Percentiles rank a stretch among this genome's conserved stretches.
phyloP scores from a whole-genome alignment of 768 basidiomycete species.

The Pilatotrama ljubarskyi region DNA sequence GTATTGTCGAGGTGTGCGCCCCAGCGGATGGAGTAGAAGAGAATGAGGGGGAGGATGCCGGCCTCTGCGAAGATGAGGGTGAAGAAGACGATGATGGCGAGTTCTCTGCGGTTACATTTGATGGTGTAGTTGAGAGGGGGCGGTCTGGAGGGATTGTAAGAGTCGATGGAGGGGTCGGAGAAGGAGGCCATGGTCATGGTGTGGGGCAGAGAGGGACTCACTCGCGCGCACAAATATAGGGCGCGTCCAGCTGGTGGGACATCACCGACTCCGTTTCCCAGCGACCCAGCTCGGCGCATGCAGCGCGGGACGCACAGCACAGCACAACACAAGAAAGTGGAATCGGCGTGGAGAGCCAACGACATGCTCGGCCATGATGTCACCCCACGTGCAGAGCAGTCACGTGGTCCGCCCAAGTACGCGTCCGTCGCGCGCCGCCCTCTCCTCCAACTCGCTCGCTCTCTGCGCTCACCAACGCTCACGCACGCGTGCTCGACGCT shows the following conservation, averaged over 20 bases:
- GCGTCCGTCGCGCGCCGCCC: slow-evolving; percentile 6
- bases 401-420: slow-evolving; percentile 4
- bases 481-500: neutral
- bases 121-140: slow-evolving; percentile 33
- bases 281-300: neutral
- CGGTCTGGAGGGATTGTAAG: slow-evolving; percentile 16
- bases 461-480: neutral
- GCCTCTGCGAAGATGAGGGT: slow-evolving; percentile 32
- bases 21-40: slow-evolving; percentile 33
- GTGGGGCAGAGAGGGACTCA: neutral
- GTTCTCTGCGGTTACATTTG: slow-evolving; percentile 22
- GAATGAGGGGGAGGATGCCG: slow-evolving; percentile 33
- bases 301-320: neutral
- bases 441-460: neutral
- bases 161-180: slow-evolving; percentile 5
- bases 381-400: slow-evolving; percentile 1
- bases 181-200: slow-evolving; percentile 16
- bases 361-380: slow-evolving; percentile 5
- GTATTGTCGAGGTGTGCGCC: slow-evolving; percentile 32
- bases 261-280: neutral
- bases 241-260: neutral
- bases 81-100: slow-evolving; percentile 30
- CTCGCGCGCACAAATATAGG: neutral
- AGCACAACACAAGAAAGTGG: neutral
- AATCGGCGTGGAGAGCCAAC: neutral